Evolutionary conservation across 2,329 filamentous ascomycete species (phyloP), one percentile per base, ranked within the genome.

Genomic region (Aspergillus floridensis): DNA sequence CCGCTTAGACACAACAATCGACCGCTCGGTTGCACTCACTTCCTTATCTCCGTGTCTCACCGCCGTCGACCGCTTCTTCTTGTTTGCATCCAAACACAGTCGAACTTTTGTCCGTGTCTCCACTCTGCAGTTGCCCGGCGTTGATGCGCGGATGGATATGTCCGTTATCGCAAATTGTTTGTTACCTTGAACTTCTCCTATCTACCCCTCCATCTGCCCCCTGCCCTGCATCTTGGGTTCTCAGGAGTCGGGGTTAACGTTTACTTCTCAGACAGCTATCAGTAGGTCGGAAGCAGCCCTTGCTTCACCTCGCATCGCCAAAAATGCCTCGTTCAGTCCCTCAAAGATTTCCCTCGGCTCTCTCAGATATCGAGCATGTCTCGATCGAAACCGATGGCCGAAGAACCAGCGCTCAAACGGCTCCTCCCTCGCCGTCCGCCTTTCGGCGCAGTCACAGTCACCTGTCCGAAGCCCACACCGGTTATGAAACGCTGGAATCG

Each of bases 351-450:
- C 58, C 51, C 14, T 57, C 62, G 35, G 52, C 63, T 49, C 61
- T 65, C 19, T 62, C 61, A 5, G 58, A 63, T 38, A 63, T 64
- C 22, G 59, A 66, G 19, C 62, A 50, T 24, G n/a, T 24, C 2
- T 21, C 50, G 19, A 21, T 53, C 21, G 60, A 58, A 32, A 52
- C 58, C 56, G 60, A 61, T 21, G 29, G 46, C 49, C 51, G 48
- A 7, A 49, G 59, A n/a, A 61, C 52, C 7, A 53, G 60, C 38
- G 57, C 69, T 35, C 68, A 66, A 59, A 74, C 74, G 19, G 74
- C 73, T 46, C 73, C 73, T 22, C 72, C 75, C 1, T 76, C 75
- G n/a, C 74, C 75, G 3, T 67, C 67, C 7, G 68, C 66, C 26
- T 69, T 72, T 64, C 65, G 73, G 58, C 69, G 72, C 55, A 61